Percentiles rank a stretch among this genome's conserved stretches.
These are phyloP conservation scores for Uronychia binucleata DNA, from an alignment of 73 alveolate species.

Conservation along the genomic window DNA sequence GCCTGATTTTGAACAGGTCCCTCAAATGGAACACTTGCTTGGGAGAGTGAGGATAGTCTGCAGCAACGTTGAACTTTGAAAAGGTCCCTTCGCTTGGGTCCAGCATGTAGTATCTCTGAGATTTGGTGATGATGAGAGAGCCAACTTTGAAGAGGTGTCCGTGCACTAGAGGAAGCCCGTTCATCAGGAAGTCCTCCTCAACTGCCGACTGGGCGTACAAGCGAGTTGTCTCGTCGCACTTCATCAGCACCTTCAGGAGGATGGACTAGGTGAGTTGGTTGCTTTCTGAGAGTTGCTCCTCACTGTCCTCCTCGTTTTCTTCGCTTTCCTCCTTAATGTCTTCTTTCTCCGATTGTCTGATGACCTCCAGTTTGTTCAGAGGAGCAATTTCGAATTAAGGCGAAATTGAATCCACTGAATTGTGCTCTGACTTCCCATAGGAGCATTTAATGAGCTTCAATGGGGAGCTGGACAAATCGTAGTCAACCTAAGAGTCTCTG, in stretches of 20 bases:
- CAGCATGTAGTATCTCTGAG: constrained; percentile 18
- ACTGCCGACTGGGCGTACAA: not conserved
- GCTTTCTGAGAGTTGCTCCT: not conserved
- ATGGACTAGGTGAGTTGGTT: not conserved
- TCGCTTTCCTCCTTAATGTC: not conserved
- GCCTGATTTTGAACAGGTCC: constrained; percentile 19
- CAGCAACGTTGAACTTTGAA: constrained; percentile 8
- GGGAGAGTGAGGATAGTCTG: constrained; percentile 33
- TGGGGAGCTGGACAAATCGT: not conserved
- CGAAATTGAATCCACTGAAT: no score
- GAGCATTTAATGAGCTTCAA: no score
- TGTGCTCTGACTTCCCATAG: no score
- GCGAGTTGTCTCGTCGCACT: not conserved
- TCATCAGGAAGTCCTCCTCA: not conserved
- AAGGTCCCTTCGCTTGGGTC: constrained; percentile 51
- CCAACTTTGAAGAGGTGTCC: constrained; percentile 1
- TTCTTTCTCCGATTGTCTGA: not conserved
- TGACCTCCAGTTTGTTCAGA: no score
- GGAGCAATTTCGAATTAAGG: no score
- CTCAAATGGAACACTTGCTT: constrained; percentile 35
- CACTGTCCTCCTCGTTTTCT: not conserved
- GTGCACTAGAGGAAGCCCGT: not conserved
- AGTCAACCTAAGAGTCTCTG: not conserved
- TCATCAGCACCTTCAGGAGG: not conserved
- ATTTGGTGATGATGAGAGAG: constrained; percentile 2